These are phyloP conservation scores for Penicillium sp. DNA, from an alignment of 2,329 filamentous ascomycete genomes.

Conservation along the genomic window DNA sequence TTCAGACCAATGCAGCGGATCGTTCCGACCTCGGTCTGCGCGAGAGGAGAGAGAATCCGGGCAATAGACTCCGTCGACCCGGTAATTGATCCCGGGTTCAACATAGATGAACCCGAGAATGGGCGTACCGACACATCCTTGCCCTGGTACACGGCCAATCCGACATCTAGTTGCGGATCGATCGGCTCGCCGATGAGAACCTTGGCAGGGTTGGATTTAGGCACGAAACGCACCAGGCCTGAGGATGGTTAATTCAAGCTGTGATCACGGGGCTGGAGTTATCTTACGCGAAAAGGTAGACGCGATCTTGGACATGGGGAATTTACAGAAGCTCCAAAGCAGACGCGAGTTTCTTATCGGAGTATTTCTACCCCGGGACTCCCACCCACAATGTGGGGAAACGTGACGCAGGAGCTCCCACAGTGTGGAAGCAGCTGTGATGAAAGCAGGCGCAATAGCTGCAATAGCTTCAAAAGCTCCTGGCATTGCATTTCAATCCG, in stretches of 20 bases:
- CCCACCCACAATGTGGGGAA: conserved; percentile 1
- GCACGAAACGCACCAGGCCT: conserved; percentile 62
- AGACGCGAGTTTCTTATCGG: not conserved
- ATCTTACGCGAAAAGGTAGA: conserved; percentile 38
- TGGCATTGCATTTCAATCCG: too few species aligned
- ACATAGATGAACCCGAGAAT: conserved; percentile 60
- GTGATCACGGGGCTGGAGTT: not conserved
- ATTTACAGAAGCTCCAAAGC: not conserved
- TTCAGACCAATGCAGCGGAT: conserved; percentile 62
- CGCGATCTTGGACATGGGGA: conserved; percentile 37
- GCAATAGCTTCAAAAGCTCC: too few species aligned
- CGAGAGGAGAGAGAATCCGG: conserved; percentile 53
- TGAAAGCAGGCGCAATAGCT: not conserved
- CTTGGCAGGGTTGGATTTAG: conserved; percentile 51
- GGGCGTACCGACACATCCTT: conserved; percentile 57
- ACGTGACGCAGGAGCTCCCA: not conserved
- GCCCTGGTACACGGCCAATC: conserved; percentile 56
- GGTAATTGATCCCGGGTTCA: conserved; percentile 55
- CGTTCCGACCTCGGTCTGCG: conserved; percentile 53
- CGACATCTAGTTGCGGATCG: conserved; percentile 56
- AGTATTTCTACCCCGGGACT: conserved; percentile 3
- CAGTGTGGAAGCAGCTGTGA: not conserved
- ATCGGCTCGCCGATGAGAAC: conserved; percentile 58
- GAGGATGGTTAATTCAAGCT: conserved; percentile 2
- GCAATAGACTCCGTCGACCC: conserved; percentile 37